Evolutionary conservation across 2,329 filamentous ascomycete species (phyloP), one percentile per base, ranked within the genome.

Genomic region (Herpotrichia juniperi): DNA sequence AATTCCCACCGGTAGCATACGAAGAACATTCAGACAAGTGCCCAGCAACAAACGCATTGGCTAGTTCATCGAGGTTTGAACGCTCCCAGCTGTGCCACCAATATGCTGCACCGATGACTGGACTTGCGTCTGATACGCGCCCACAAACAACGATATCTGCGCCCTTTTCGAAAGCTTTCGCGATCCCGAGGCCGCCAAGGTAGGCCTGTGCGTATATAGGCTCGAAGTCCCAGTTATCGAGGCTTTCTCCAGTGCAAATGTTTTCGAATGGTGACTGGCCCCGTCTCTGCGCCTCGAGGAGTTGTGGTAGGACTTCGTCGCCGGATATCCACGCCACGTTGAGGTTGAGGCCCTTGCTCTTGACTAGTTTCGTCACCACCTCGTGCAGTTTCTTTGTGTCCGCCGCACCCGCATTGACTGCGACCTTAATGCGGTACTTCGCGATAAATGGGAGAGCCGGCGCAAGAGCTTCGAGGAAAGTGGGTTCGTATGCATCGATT

Each of bases 381-480:
- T 61, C 35, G 31, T 63, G 53, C 1, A 72, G 56, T 43, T 63
- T 64, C 47, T 64, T 39, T 8, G 69, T 68, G 43, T 71, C 71
- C 0, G 63, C 55, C 2, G 69, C 69, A 11, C 69, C 71, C 2
- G 69, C 68, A 50, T 73, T 73, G 44, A 69, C 65, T 1, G 68
- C 68, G 10, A 73, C 58, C 56, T 69, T 72, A 54, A 72, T 71
- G 24, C 60, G 53, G 32, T 71, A 48, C 35, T 64, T 68, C 9
- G 66, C 64, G 25, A 73, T 67, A 43, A 65, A 30, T 2, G 53
- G 73, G 45, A 69, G 69, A 46, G 75, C 75, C 2, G 76, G 76
- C 28, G 71, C 72, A 11, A 78, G 73, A 6, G 79, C 76, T 64
- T 82, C 77, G 22, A 83, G 72, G 54, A 84, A 82, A 1, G 80